A percentile compares a stretch with the other conserved stretches of the same genome.
phyloP scores from a whole-genome alignment of 352 stramenopile species.

The Phytophthora pinifolia region DNA sequence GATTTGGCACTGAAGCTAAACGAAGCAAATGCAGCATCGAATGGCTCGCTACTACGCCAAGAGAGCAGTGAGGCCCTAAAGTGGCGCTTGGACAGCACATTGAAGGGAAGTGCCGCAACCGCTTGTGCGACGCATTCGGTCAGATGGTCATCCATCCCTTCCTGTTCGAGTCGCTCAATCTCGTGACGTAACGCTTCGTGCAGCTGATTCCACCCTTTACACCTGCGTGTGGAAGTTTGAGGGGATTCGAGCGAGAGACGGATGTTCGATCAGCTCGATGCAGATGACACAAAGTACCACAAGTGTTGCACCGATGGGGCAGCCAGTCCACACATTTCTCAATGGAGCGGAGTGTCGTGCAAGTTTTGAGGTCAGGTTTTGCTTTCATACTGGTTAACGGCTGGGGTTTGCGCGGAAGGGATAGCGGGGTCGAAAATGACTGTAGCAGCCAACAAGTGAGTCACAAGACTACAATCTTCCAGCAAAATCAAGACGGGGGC shows the following conservation, averaged over 20 bases:
- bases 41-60: no score
- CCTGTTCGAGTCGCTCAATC: constrained; percentile 20
- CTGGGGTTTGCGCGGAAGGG: no score
- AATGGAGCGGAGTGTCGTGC: no score
- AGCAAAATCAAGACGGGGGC: no score
- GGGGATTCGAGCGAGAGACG: constrained; percentile 3
- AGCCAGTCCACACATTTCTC: no score
- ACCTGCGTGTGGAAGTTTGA: constrained; percentile 42
- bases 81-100: constrained; percentile 24
- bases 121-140: constrained; percentile 11
- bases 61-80: not conserved
- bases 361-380: no score
- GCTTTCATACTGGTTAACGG: not conserved
- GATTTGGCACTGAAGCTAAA: constrained; percentile 83
- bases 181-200: not conserved
- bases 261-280: constrained; percentile 16
- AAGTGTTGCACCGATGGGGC: no score
- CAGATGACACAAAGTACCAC: constrained; percentile 20
- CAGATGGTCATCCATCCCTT: constrained; percentile 27
- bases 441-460: no score
- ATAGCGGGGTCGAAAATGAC: no score
- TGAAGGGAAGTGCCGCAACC: constrained; percentile 29
- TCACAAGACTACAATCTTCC: no score
- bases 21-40: constrained; percentile 21
- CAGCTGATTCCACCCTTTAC: no score